A percentile compares a stretch with the other conserved stretches of the same genome.
Evolutionary conservation across 2,329 filamentous ascomycete genomes (phyloP).

Genomic region (Helotiales sp.): DNA sequence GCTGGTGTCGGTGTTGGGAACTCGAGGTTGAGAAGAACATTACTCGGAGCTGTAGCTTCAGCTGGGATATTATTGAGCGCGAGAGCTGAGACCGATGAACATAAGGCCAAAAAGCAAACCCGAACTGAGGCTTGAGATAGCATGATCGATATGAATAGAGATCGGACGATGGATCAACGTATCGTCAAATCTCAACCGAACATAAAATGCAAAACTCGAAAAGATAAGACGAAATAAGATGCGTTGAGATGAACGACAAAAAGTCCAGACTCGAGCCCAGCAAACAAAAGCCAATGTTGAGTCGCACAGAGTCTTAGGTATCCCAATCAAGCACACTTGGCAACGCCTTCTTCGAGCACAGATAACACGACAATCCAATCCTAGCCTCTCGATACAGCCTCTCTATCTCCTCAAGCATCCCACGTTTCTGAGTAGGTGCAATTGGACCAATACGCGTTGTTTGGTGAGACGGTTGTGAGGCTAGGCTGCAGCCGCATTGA

Average conservation of each 20-base stretch:
- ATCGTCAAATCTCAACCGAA: background rate
- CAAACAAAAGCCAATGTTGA: background rate
- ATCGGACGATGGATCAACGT: background rate
- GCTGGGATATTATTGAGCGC: constrained; percentile 12
- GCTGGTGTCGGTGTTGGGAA: constrained; percentile 50
- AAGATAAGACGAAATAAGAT: background rate
- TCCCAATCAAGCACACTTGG: background rate
- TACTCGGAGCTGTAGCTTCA: constrained; percentile 7
- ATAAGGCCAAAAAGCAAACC: background rate
- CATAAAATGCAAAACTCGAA: background rate
- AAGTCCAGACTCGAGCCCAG: background rate
- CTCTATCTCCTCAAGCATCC: background rate
- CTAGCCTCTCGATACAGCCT: background rate
- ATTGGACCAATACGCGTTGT: background rate
- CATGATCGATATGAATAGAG: background rate
- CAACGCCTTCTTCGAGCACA: background rate
- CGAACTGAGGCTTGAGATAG: background rate
- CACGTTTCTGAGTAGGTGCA: constrained; percentile 4
- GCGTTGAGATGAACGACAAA: background rate
- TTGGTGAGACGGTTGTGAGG: background rate
- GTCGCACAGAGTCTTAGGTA: background rate
- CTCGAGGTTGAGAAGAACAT: constrained; percentile 22
- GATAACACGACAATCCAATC: background rate
- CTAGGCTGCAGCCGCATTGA: background rate
- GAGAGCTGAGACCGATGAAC: background rate